Conservation (phyloP, 2,329 filamentous ascomycete genomes). For the Ascochyta pisi region DNA sequence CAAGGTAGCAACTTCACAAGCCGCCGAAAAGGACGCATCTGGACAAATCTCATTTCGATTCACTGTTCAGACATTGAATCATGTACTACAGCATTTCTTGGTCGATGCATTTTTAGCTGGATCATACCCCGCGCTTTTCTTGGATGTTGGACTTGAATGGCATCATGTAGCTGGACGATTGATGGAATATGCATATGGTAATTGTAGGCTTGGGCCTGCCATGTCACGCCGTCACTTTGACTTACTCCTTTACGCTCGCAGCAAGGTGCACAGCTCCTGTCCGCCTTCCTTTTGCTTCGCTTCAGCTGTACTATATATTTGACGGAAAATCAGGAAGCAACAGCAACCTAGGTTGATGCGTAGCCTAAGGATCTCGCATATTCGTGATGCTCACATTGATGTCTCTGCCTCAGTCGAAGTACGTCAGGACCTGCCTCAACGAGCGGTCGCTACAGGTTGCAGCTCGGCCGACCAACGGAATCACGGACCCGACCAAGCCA, state of each 20-base stretch:
- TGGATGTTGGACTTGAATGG: conserved; percentile 7
- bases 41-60: neutral
- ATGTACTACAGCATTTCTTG: conserved; percentile 6
- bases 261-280: conserved; percentile 6
- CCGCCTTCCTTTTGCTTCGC: conserved; percentile 1
- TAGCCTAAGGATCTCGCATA: neutral
- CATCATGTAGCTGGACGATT: conserved; percentile 21
- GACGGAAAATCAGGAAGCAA: neutral
- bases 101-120: conserved; percentile 20
- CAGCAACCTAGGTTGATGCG: neutral
- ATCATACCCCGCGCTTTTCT: conserved; percentile 19
- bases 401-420: neutral
- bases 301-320: conserved; percentile 16
- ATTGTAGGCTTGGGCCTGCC: conserved; percentile 7
- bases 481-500: no score
- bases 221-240: neutral
- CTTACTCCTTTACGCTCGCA: neutral
- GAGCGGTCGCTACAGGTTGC: no score
- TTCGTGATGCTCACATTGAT: neutral
- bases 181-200: conserved; percentile 18
- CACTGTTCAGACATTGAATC: neutral
- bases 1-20: conserved; percentile 35
- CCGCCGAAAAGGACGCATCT: neutral
- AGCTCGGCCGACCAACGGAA: no score
- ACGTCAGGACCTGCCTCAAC: neutral